phyloP scores from a whole-genome alignment of 257 asterid genomes.

The Jasminum sambac region DNA sequence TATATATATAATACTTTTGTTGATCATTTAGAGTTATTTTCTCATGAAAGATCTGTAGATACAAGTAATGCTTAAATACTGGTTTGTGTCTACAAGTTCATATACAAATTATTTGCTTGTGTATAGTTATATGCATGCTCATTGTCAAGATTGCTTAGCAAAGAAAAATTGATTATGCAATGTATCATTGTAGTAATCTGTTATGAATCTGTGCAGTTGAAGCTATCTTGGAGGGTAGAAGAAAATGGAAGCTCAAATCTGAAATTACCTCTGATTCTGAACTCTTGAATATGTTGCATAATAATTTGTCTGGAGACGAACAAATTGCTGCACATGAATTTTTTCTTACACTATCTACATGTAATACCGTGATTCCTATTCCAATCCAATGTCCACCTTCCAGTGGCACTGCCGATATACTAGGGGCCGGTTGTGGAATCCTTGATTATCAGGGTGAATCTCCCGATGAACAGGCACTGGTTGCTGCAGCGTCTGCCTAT shows the following conservation, averaged over 20 bases:
- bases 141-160: neutral
- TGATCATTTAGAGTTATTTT: conserved; percentile 14
- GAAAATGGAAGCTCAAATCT: conserved; percentile 77
- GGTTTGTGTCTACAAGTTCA: conserved; percentile 4
- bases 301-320: conserved; percentile 62
- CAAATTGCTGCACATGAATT: conserved; percentile 81
- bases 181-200: conserved; percentile 3
- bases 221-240: conserved; percentile 30
- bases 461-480: conserved; percentile 98
- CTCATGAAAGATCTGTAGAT: neutral
- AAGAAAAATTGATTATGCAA: conserved; percentile 2
- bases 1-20: too few species aligned
- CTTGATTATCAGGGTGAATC: conserved; percentile 96
- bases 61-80: neutral
- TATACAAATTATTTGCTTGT: neutral
- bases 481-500: conserved; percentile 92
- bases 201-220: conserved; percentile 46
- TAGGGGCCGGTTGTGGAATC: conserved; percentile 35
- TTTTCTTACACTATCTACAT: conserved; percentile 87
- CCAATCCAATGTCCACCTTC: conserved; percentile 42
- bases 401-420: conserved; percentile 37
- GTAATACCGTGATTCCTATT: conserved; percentile 96
- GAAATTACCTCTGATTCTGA: conserved; percentile 65
- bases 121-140: conserved; percentile 4
- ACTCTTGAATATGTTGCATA: conserved; percentile 70